Evolutionary conservation across 169 alveolate genomes (phyloP).

Genomic region (Plasmodium vinckei): DNA sequence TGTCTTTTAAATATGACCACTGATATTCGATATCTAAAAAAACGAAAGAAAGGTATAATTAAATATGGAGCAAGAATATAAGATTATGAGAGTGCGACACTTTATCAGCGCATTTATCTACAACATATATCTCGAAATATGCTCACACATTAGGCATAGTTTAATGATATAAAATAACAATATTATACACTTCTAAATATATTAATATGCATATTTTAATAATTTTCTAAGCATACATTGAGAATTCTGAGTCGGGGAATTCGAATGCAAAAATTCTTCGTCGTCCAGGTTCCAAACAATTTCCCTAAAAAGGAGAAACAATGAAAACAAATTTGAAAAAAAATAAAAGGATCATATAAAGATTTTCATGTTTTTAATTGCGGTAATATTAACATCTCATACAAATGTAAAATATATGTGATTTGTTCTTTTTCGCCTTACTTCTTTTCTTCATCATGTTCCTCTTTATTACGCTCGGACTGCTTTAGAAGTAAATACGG

Average conservation of each 20-base stretch:
- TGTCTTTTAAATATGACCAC: conserved; percentile 75
- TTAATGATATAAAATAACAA: no score
- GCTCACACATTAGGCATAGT: no score
- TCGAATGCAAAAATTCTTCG: conserved; percentile 63
- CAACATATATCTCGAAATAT: no score
- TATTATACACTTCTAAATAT: no score
- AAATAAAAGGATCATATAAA: not conserved
- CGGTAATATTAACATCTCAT: no score
- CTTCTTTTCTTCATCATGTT: conserved; percentile 22
- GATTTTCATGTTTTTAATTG: not conserved
- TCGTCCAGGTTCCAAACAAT: conserved; percentile 74
- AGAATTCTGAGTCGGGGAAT: conserved; percentile 49
- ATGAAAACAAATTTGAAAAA: conserved; percentile 1
- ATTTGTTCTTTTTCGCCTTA: not conserved
- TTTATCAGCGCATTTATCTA: not conserved
- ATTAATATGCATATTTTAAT: no score
- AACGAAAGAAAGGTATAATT: not conserved
- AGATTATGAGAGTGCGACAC: not conserved
- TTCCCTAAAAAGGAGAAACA: conserved; percentile 25
- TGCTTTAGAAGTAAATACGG: conserved; percentile 64
- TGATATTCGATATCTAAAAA: conserved; percentile 62
- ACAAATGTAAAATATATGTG: no score
- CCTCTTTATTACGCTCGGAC: conserved; percentile 20
- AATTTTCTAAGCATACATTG: conserved; percentile 35
- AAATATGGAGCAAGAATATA: not conserved